These are phyloP conservation scores for Quercus alba DNA, from an alignment of 306 rosid genomes.

Conservation along the genomic window DNA sequence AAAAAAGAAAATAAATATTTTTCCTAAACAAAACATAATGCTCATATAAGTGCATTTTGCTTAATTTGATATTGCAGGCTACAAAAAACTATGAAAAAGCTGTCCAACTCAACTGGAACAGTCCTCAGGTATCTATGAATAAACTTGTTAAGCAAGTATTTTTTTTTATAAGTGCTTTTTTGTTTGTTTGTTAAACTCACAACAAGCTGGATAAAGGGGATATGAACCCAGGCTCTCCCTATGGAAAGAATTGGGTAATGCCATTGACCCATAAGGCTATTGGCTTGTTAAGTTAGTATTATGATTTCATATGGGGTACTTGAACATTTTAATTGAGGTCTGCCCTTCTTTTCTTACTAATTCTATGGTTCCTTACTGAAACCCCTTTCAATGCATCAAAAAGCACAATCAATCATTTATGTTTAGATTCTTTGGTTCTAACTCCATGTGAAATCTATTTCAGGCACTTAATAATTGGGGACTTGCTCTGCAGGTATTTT, in stretches of 20 bases:
- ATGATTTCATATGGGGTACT: background rate
- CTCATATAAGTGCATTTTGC: slow-evolving; percentile 5
- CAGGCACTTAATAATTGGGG: slow-evolving; percentile 99
- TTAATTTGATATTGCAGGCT: slow-evolving; percentile 59
- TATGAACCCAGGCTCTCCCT: too few relatives aligned
- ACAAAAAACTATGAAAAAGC: slow-evolving; percentile 90
- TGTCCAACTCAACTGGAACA: slow-evolving; percentile 97
- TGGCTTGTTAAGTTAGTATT: background rate
- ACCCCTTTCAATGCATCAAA: background rate
- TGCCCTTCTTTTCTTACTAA: background rate
- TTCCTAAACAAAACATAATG: background rate
- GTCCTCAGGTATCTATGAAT: slow-evolving; percentile 80
- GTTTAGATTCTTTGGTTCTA: slow-evolving; percentile 12
- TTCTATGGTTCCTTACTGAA: background rate
- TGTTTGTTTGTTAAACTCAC: too few relatives aligned
- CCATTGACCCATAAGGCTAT: too few relatives aligned
- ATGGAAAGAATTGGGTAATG: too few relatives aligned
- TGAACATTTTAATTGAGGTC: background rate
- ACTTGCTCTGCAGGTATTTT: slow-evolving; percentile 93
- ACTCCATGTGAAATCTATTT: slow-evolving; percentile 35
- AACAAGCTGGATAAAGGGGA: too few relatives aligned
- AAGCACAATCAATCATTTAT: background rate
- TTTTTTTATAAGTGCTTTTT: too few relatives aligned
- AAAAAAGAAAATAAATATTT: background rate
- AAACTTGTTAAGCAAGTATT: background rate